A percentile compares a stretch with the other conserved stretches of the same genome.
phyloP scores from a whole-genome alignment of 2,329 filamentous ascomycete species.

The Cercospora sp. region DNA sequence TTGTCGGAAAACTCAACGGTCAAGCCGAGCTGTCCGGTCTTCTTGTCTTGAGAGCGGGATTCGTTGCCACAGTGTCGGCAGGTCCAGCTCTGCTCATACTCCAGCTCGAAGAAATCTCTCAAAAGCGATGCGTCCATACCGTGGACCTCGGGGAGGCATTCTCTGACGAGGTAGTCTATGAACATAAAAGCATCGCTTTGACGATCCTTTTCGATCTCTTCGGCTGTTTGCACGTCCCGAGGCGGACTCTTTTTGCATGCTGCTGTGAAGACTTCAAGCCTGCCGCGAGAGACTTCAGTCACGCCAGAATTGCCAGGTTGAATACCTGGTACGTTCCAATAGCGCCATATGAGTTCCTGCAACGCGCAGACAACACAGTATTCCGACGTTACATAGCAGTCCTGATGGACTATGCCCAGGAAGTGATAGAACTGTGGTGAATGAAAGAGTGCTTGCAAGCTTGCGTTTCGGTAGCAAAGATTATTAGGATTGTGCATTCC shows the following conservation, averaged over 20 bases:
- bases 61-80: background rate
- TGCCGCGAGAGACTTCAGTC: background rate
- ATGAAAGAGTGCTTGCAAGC: slow-evolving; percentile 22
- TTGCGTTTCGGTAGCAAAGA: slow-evolving; percentile 20
- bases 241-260: slow-evolving; percentile 2
- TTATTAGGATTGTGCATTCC: slow-evolving; percentile 18
- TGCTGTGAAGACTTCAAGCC: background rate
- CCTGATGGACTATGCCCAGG: slow-evolving; percentile 11
- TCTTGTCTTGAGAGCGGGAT: background rate
- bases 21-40: background rate
- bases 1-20: background rate
- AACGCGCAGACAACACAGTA: slow-evolving; percentile 19
- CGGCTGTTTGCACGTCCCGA: background rate
- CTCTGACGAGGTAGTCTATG: slow-evolving; percentile 9
- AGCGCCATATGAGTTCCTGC: slow-evolving; percentile 5
- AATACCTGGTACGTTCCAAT: background rate
- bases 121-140: background rate
- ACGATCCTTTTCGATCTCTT: background rate
- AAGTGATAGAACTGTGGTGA: slow-evolving; percentile 17
- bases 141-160: background rate
- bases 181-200: slow-evolving; percentile 17
- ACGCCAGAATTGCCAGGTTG: background rate
- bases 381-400: background rate
- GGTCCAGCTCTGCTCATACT: background rate
- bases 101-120: background rate